These are phyloP conservation scores for Raffaelea deltoideospora DNA, from an alignment of 2,329 filamentous ascomycete genomes.

Conservation along the genomic window DNA sequence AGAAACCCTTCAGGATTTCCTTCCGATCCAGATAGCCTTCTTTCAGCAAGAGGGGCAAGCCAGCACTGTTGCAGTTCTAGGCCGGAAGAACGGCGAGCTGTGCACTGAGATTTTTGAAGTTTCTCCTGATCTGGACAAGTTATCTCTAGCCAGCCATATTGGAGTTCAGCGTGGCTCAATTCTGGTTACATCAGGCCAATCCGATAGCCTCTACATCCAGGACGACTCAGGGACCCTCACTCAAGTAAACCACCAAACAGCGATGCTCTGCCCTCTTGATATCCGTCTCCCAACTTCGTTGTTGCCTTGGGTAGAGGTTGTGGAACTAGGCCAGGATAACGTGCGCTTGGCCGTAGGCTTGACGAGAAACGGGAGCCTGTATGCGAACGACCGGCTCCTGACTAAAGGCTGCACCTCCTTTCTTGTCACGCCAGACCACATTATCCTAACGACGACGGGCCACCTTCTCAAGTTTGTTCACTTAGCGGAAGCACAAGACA, in stretches of 20 bases:
- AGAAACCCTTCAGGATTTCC: neutral
- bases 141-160: neutral
- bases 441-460: conserved; percentile 84
- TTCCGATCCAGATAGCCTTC: conserved; percentile 16
- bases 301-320: conserved; percentile 37
- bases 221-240: conserved; percentile 30
- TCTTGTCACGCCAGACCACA: conserved; percentile 60
- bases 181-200: conserved; percentile 16
- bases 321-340: conserved; percentile 18
- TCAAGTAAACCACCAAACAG: too few species aligned
- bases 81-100: conserved; percentile 14
- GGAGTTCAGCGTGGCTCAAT: conserved; percentile 12
- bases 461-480: conserved; percentile 93
- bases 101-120: conserved; percentile 11
- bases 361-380: conserved; percentile 62
- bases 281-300: too few species aligned
- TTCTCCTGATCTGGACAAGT: neutral
- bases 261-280: too few species aligned
- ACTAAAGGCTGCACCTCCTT: conserved; percentile 90
- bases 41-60: conserved; percentile 8
- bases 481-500: conserved; percentile 53
- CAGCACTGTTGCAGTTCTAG: conserved; percentile 20
- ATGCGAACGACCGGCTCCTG: conserved; percentile 58
- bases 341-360: conserved; percentile 41
- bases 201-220: conserved; percentile 24